Evolutionary conservation across 257 asterid genomes (phyloP), one percentile per base, ranked within the genome.

Genomic region (Scutellaria barbata): DNA sequence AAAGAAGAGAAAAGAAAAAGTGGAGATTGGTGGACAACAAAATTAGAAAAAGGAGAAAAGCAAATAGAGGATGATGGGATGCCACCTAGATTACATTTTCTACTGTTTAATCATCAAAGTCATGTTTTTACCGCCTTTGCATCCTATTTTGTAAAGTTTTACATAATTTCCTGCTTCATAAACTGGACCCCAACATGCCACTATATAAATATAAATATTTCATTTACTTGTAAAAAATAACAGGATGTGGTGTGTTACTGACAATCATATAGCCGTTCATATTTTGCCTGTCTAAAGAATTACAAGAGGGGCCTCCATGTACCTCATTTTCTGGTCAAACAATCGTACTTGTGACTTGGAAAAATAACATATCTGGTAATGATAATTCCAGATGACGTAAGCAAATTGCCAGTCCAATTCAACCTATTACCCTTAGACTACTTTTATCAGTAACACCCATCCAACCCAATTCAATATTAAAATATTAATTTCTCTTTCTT

Each of bases 1-100:
- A 10, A 48, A 68, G 75, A 73, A 73, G 79, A 66, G 67, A 76
- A 84, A 77, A 81, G 85, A 67, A 79, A 85, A 83, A 79, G 84
- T 72, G 41, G 72, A 76, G 76, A 78, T 77, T 72, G 66, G 79
- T 73, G 76, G 77, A 64, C 68, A 68, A 54, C 48, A 30, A 53
- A 67, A 57, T 8, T 41, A 17, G 63, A 67, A 69, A 46, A 80
- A 66, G 61, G 50, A 30, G 66, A 67, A 16, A 8, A 33, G 65
- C 62, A 69, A 48, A 18, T 11, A 1, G 0, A 66, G 66, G 58
- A 45, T 66, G 80, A 82, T 76, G 79, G 68, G 62, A 42, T 67
- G 81, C 84, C 84, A 82, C 81, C 63, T 80, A 68, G 78, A 73
- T 76, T 71, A 22, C 25, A 22, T 22, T 68, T 47, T 39, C 78